These are phyloP conservation scores for Hypoxylon sp. DNA, from an alignment of 2,329 filamentous ascomycete genomes.

Conservation along the genomic window DNA sequence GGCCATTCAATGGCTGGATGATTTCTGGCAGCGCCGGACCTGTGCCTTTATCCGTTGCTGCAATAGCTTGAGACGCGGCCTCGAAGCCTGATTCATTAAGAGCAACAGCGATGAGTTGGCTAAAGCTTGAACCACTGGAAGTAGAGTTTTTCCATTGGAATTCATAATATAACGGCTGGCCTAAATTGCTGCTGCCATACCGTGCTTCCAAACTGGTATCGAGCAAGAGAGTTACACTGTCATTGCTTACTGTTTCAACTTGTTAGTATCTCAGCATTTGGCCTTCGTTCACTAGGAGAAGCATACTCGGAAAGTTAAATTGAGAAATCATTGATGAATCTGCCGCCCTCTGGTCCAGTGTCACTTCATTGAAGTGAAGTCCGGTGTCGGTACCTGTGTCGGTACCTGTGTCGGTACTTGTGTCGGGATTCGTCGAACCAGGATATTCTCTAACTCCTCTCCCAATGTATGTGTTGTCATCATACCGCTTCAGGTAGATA, in stretches of 20 bases:
- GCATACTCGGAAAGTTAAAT: slow-evolving; percentile 32
- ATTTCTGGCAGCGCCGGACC: slow-evolving; percentile 16
- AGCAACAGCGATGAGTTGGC: slow-evolving; percentile 41
- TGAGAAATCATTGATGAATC: slow-evolving; percentile 5
- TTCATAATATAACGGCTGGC: slow-evolving; percentile 45
- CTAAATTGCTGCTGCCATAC: slow-evolving; percentile 15
- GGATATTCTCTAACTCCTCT: slow-evolving; percentile 5
- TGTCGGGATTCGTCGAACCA: background rate
- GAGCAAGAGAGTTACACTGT: slow-evolving; percentile 36
- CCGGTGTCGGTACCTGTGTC: background rate
- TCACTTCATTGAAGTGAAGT: slow-evolving; percentile 1
- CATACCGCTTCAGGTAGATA: slow-evolving; percentile 31
- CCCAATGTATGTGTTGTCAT: slow-evolving; percentile 18
- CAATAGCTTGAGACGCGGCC: background rate
- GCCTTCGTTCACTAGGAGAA: background rate
- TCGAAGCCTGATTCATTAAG: background rate
- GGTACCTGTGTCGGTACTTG: background rate
- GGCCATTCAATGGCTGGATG: slow-evolving; percentile 3
- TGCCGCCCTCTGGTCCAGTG: slow-evolving; percentile 17
- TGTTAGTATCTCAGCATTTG: slow-evolving; percentile 16
- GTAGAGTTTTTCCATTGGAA: slow-evolving; percentile 45
- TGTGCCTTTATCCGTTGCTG: slow-evolving; percentile 1
- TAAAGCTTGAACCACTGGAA: slow-evolving; percentile 40
- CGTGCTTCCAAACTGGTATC: background rate
- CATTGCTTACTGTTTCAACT: slow-evolving; percentile 16